Base-by-base conservation (phyloP, 1,139 yeast species). In the Pichia sorboxylosa region DNA sequence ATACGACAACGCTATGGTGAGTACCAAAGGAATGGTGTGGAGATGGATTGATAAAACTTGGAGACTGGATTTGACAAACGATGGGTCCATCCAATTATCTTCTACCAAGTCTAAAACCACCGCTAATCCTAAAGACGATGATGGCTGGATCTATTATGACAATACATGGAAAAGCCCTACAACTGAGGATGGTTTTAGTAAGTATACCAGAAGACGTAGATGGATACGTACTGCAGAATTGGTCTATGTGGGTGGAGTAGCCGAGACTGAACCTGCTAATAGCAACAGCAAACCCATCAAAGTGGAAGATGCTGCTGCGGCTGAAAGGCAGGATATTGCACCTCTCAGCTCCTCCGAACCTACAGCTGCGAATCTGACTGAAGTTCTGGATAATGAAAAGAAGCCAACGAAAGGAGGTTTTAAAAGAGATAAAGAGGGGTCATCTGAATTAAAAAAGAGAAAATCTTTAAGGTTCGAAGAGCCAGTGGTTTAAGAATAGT, bases 141-240 rank as follows among this genome's bases (percentile, higher is more conserved):
- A 84, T 39, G 98, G 95, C 0, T 90, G 69, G 58, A 71, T 90
- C 32, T 90, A 75, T 54, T 82, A 72, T 48, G 97, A 90, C 55
- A 90, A 85, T 52, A 78, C 93, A 5, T 90, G 98, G 98, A 83
- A 82, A 47, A 76, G 74, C 45, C 95, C 97, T 13, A 61, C 87
- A 2, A 73, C 93, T 0, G 95, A 83, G 39, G 94, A 87, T 52
- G 67, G 92, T 3, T 87, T 77, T 55, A 75, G 92, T 23, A 85
- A 84, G 56, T 90, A 84, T 51, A 90, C 98, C 6, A 69, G 98
- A 54, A 71, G 95, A 52, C 71, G 98, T 59, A 67, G 97, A 52
- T 90, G 98, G 98, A 72, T 87, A 18, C 69, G 97, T 45, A 83
- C 93, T 1, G 98, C 97, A 0, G 95, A 85, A 55, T 66, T 87